phyloP scores from a whole-genome alignment of 257 asterid species.

The Solanum ossicruentum region DNA sequence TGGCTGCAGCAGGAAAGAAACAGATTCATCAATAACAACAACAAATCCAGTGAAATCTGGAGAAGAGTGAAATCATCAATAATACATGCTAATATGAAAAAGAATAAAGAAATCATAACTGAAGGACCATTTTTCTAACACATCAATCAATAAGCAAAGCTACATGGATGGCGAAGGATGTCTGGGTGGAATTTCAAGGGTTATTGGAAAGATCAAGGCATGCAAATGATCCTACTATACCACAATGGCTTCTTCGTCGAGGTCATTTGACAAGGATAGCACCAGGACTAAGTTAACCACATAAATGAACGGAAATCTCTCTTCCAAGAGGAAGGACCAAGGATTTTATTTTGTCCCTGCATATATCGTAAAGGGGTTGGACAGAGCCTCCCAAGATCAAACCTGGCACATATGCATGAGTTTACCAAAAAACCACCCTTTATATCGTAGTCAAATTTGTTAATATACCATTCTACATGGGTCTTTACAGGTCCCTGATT shows the following conservation, averaged over 20 bases:
- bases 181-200: neutral
- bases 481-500: neutral
- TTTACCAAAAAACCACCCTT: neutral
- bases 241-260: neutral
- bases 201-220: neutral
- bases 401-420: neutral
- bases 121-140: neutral
- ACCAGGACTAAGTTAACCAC: neutral
- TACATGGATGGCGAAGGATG: neutral
- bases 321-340: neutral
- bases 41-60: neutral
- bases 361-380: neutral
- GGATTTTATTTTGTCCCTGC: neutral
- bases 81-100: neutral
- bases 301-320: neutral
- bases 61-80: neutral
- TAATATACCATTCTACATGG: neutral
- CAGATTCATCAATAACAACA: neutral
- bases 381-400: neutral
- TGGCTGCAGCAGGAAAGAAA: slow-evolving; percentile 47
- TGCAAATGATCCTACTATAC: neutral
- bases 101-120: neutral
- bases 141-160: neutral
- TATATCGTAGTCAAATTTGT: neutral
- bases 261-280: neutral